Evolutionary conservation across 306 rosid species (phyloP).

Genomic region (Nissolia schottii): DNA sequence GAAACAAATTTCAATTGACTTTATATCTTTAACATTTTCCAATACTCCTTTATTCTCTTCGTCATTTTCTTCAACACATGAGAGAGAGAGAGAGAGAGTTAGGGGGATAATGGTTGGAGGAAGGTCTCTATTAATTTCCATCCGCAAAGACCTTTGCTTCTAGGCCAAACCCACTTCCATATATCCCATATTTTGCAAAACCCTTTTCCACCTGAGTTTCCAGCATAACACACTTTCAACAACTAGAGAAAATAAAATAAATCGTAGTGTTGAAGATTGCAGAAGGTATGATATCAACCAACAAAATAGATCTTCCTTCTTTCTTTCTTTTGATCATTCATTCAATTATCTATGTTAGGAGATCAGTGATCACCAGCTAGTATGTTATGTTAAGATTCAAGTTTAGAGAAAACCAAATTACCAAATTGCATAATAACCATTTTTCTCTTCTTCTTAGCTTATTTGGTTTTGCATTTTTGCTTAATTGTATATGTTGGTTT

Average conservation of each 20-base stretch:
- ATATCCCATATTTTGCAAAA: constrained; percentile 40
- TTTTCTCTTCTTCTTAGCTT: background rate
- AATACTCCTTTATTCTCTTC: constrained; percentile 14
- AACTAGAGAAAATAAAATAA: too few relatives aligned
- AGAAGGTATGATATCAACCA: constrained; percentile 5
- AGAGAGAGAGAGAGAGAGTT: constrained; percentile 14
- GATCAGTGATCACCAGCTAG: background rate
- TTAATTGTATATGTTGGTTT: too few relatives aligned
- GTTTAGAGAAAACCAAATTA: too few relatives aligned
- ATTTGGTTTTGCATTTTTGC: background rate
- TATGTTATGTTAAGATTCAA: too few relatives aligned
- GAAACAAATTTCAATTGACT: too few relatives aligned
- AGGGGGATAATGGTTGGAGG: constrained; percentile 37
- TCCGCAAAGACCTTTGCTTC: constrained; percentile 37
- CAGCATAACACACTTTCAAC: background rate
- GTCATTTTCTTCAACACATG: background rate
- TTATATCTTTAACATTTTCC: too few relatives aligned
- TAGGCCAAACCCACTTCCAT: constrained; percentile 35
- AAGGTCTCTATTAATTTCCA: constrained; percentile 41
- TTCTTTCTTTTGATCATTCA: background rate
- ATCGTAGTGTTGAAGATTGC: background rate
- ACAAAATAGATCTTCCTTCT: background rate
- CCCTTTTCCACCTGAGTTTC: constrained; percentile 14
- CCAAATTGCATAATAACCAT: too few relatives aligned
- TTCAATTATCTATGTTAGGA: background rate